phyloP scores from a whole-genome alignment of 768 basidiomycete species.

The Boletus reticulatus region DNA sequence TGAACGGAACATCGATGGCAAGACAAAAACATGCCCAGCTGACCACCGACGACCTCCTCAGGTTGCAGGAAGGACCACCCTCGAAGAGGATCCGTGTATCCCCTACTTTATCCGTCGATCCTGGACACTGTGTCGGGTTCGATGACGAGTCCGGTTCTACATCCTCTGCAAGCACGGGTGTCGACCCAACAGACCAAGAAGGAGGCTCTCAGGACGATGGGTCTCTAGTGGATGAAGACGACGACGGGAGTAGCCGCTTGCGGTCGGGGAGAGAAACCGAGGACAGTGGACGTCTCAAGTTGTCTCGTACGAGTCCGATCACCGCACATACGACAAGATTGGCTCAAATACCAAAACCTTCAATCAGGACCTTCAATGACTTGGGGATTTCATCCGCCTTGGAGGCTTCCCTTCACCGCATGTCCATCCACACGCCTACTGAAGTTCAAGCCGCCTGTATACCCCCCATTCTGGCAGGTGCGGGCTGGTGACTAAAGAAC shows the following conservation, averaged over 20 bases:
- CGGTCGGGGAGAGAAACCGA: constrained; percentile 4
- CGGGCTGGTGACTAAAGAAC: constrained; percentile 1
- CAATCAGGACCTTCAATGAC: constrained; percentile 44
- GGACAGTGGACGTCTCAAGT: constrained; percentile 16
- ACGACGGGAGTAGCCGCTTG: not conserved
- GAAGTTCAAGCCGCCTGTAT: constrained; percentile 90
- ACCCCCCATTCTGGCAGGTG: constrained; percentile 78
- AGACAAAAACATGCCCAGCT: constrained; percentile 21
- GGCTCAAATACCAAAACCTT: constrained; percentile 6
- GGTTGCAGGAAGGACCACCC: constrained; percentile 41
- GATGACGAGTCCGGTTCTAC: constrained; percentile 3
- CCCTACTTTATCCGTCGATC: not conserved
- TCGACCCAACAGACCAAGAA: constrained; percentile 20
- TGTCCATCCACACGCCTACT: constrained; percentile 87
- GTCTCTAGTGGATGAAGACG: constrained; percentile 1
- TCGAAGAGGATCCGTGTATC: constrained; percentile 34
- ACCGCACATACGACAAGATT: constrained; percentile 4
- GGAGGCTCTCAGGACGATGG: constrained; percentile 15
- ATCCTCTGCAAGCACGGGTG: constrained; percentile 3
- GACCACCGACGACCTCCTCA: constrained; percentile 48
- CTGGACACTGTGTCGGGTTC: not conserved
- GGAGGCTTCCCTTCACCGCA: constrained; percentile 61
- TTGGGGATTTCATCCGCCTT: constrained; percentile 62
- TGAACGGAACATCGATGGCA: constrained; percentile 6
- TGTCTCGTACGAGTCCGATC: constrained; percentile 23